Evolutionary conservation across 306 rosid species (phyloP), one percentile per base, ranked within the genome.

Genomic region (Dryas drummondii): DNA sequence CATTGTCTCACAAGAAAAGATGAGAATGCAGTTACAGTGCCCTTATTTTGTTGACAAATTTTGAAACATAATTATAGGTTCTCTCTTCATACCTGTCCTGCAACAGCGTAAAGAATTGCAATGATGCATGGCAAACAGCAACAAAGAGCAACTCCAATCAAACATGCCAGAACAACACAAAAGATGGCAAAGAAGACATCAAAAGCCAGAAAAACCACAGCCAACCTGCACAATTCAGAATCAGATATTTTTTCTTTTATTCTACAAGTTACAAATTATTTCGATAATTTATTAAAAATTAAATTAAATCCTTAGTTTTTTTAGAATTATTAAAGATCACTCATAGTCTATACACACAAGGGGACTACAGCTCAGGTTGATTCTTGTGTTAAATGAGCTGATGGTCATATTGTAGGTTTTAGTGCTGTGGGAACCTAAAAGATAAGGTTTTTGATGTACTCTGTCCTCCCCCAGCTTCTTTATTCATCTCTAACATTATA

Each of bases 91-190:
- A 96, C 99, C 98, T 89, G 97, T 80, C 97, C 97, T 13, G 98
- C 99, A 84, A 96, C 87, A 17, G 97, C 96, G 59, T 96, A 90
- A 66, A 96, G 97, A 81, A 96, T 84, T 19, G 99, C 99, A 84
- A 92, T 90, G 80, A 96, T 96, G 89, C 99, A 96, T 53, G 99
- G 98, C 90, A 96, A 82, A 84, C 98, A 96, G 88, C 99, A 96
- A 81, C 99, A 96, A 69, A 96, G 93, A 62, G 98, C 99, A 76
- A 96, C 77, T 42, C 99, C 99, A 32, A 96, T 96, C 85, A 96
- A 85, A 88, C 96, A 96, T 62, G 99, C 99, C 93, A 96, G 85
- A 76, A 96, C 92, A 82, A 96, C 92, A 84, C 99, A 96, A 71
- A 96, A 96, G 84, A 96, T 84, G 78, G 99, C 98, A 85, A 96